Conservation (phyloP, 768 basidiomycete genomes). For the Gautieria morchelliformis region DNA sequence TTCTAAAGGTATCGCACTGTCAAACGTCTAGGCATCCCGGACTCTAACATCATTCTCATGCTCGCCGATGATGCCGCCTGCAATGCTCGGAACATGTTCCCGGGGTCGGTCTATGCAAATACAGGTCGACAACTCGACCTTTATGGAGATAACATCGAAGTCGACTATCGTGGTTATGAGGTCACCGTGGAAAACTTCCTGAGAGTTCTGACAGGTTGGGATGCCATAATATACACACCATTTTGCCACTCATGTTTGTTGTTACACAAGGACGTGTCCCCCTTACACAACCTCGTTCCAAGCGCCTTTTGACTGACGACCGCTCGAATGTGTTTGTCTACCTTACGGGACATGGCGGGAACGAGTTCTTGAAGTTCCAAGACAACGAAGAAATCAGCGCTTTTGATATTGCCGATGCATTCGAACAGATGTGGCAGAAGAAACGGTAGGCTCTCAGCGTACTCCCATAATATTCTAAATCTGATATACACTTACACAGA, state of each 20-base stretch:
- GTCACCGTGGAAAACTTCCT: constrained; percentile 97
- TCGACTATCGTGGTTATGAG: constrained; percentile 96
- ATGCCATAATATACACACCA: neutral
- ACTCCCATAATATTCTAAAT: neutral
- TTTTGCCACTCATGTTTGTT: neutral
- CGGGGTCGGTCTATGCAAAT: constrained; percentile 90
- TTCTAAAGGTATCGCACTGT: constrained; percentile 86
- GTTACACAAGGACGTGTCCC: constrained; percentile 65
- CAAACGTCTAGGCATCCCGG: constrained; percentile 94
- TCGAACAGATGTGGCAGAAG: constrained; percentile 98
- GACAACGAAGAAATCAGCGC: constrained; percentile 98
- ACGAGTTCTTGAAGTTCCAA: constrained; percentile 98
- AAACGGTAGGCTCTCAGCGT: constrained; percentile 46
- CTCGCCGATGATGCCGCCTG: constrained; percentile 95
- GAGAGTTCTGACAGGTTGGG: constrained; percentile 75
- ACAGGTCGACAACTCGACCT: constrained; percentile 73
- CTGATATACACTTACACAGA: constrained; percentile 22
- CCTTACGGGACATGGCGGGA: constrained; percentile 97
- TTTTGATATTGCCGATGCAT: constrained; percentile 94
- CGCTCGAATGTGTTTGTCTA: constrained; percentile 92
- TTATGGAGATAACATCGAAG: constrained; percentile 95
- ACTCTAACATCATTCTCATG: constrained; percentile 99
- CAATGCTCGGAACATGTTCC: constrained; percentile 84
- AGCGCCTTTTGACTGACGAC: constrained; percentile 85
- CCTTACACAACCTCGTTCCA: constrained; percentile 78